phyloP scores from a whole-genome alignment of 2,329 filamentous ascomycete species.

The Acrocalymma vagum region DNA sequence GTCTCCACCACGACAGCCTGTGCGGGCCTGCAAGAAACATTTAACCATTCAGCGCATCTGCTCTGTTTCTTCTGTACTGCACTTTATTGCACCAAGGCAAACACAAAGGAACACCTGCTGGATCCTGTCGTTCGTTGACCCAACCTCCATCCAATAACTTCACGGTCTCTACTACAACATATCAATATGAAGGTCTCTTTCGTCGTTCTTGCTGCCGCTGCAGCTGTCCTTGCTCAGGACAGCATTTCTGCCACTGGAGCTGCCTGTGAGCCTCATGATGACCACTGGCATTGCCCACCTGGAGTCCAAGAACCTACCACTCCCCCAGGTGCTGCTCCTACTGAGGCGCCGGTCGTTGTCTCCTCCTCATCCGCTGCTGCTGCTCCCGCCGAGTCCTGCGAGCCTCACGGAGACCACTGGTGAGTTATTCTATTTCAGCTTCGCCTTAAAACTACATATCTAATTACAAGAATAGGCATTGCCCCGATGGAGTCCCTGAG shows the following conservation, averaged over 20 bases:
- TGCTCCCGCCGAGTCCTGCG: conserved; percentile 22
- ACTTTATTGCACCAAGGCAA: conserved; percentile 3
- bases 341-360: conserved; percentile 1
- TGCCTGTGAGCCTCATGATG: conserved; percentile 18
- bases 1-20: conserved; percentile 12
- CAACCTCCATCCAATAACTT: not conserved
- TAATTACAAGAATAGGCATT: conserved; percentile 18
- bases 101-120: too few species aligned
- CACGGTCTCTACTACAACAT: conserved; percentile 2
- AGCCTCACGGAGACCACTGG: conserved; percentile 36
- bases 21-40: conserved; percentile 4
- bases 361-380: too few species aligned
- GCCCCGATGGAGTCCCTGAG: conserved; percentile 23
- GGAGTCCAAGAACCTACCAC: conserved; percentile 18
- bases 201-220: conserved; percentile 19
- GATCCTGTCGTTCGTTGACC: too few species aligned
- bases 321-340: conserved; percentile 27
- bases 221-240: conserved; percentile 25
- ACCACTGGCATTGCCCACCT: conserved; percentile 23
- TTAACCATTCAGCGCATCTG: not conserved
- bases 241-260: conserved; percentile 19
- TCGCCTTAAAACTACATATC: not conserved
- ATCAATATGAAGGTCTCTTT: conserved; percentile 12
- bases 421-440: conserved; percentile 1
- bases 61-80: conserved; percentile 6